Evolutionary conservation across 1,284 basidiomycete genomes (phyloP).

Genomic region (Phlebopus sp.): DNA sequence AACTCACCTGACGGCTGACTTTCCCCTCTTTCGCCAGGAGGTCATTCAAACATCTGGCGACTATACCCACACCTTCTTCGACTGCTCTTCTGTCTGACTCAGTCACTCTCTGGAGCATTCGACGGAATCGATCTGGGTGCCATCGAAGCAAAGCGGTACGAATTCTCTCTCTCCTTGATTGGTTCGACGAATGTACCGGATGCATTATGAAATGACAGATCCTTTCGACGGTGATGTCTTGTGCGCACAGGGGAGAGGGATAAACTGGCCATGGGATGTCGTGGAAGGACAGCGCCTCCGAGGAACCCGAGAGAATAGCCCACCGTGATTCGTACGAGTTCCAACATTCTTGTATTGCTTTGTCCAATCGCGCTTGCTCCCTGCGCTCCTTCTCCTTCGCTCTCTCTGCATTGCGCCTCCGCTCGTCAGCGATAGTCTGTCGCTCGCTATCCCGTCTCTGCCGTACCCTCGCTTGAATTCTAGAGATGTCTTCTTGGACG

Average conservation of each 20-base stretch:
- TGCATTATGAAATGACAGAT: conserved; percentile 61
- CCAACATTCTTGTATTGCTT: conserved; percentile 52
- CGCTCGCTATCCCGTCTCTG: conserved; percentile 46
- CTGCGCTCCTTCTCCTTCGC: conserved; percentile 33
- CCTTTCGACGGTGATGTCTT: conserved; percentile 48
- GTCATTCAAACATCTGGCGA: conserved; percentile 71
- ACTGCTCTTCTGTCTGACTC: conserved; percentile 56
- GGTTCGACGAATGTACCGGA: conserved; percentile 52
- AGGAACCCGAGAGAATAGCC: conserved; percentile 43
- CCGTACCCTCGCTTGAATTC: conserved; percentile 46
- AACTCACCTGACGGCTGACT: conserved; percentile 24
- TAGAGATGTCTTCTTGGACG: conserved; percentile 45
- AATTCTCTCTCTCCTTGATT: conserved; percentile 61
- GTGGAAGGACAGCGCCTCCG: conserved; percentile 50
- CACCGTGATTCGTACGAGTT: conserved; percentile 59
- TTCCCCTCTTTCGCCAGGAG: conserved; percentile 49
- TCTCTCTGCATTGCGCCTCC: conserved; percentile 28
- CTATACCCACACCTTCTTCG: conserved; percentile 63
- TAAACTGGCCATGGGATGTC: conserved; percentile 71
- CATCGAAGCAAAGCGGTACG: conserved; percentile 63
- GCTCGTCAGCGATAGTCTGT: conserved; percentile 40
- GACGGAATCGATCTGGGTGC: conserved; percentile 74
- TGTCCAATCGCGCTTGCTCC: conserved; percentile 39
- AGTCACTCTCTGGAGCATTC: conserved; percentile 49
- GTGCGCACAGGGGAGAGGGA: conserved; percentile 38